Conservation (phyloP, 1,139 yeast genomes). For the Zhuliangozyma blackwelliae region DNA sequence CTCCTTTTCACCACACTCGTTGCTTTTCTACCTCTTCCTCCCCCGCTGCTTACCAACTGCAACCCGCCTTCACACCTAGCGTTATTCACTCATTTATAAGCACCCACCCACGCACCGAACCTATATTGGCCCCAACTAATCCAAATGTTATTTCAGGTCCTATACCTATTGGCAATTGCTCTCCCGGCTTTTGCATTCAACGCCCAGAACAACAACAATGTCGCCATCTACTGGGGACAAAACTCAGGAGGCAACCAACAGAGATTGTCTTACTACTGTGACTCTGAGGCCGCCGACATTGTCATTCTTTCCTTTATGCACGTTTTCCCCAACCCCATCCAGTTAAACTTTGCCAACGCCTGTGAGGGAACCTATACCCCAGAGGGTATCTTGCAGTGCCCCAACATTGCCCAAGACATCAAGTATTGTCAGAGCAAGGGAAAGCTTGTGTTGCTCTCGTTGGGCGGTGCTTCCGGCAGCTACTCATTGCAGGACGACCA, state of each 20-base stretch:
- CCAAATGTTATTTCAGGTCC: slow-evolving; percentile 2
- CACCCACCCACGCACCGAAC: no score
- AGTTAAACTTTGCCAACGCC: slow-evolving; percentile 67
- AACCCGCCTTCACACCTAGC: no score
- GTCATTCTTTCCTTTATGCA: slow-evolving; percentile 67
- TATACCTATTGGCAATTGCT: slow-evolving; percentile 4
- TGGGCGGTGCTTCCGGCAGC: slow-evolving; percentile 83
- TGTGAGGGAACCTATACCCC: slow-evolving; percentile 47
- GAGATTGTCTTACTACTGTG: slow-evolving; percentile 64
- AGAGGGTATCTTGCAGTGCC: slow-evolving; percentile 57
- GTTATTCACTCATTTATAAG: no score
- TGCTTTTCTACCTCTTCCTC: no score
- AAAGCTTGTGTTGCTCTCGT: slow-evolving; percentile 69
- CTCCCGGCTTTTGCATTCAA: slow-evolving; percentile 31
- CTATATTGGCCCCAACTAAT: neutral
- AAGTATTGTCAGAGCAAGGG: slow-evolving; percentile 78
- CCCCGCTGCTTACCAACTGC: no score
- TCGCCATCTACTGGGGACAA: slow-evolving; percentile 92
- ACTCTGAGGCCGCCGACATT: slow-evolving; percentile 64
- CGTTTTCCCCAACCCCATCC: slow-evolving; percentile 47
- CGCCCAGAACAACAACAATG: slow-evolving; percentile 47
- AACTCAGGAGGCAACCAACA: slow-evolving; percentile 63
- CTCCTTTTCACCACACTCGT: no score
- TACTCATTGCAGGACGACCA: slow-evolving; percentile 68
- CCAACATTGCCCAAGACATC: slow-evolving; percentile 69